These are phyloP conservation scores for Cutaneotrichosporon dermatis DNA, from an alignment of 1,284 basidiomycete genomes.

Conservation along the genomic window DNA sequence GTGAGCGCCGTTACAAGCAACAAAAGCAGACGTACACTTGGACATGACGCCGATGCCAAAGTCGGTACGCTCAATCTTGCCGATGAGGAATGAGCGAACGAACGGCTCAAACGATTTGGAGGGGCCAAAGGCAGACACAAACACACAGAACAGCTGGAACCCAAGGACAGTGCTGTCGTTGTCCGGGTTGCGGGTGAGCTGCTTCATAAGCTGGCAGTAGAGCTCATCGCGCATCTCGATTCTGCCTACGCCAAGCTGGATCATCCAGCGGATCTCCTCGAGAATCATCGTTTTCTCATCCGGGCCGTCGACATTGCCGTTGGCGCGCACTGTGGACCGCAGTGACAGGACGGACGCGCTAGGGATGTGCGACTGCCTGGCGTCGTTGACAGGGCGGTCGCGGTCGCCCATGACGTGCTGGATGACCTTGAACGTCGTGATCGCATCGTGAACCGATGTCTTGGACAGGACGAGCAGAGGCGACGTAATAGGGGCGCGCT, in stretches of 20 bases:
- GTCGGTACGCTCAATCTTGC: conserved; percentile 57
- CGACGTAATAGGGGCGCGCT: conserved; percentile 66
- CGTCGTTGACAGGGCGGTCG: conserved; percentile 53
- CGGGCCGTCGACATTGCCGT: conserved; percentile 7
- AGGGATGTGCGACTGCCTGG: conserved; percentile 9
- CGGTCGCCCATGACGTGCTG: conserved; percentile 89
- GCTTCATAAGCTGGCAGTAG: conserved; percentile 87
- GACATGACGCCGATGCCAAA: conserved; percentile 81
- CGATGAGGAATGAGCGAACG: conserved; percentile 69
- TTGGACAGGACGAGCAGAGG: conserved; percentile 70
- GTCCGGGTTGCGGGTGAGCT: conserved; percentile 74
- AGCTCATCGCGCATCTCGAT: conserved; percentile 85
- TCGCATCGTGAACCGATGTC: conserved; percentile 61
- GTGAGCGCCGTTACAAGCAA: background rate
- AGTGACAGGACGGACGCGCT: conserved; percentile 9
- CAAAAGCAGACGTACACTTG: conserved; percentile 52
- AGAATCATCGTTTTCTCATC: conserved; percentile 52
- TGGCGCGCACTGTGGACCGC: conserved; percentile 4
- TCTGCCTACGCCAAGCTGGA: conserved; percentile 68
- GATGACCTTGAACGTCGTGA: conserved; percentile 79
- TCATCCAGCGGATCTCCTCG: conserved; percentile 81
- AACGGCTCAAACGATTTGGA: conserved; percentile 84
- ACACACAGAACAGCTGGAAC: conserved; percentile 84
- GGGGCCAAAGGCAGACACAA: conserved; percentile 80
- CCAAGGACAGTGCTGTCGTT: conserved; percentile 79